Evolutionary conservation across 2,329 filamentous ascomycete genomes (phyloP).

Genomic region (Ceratocystis colombiana): DNA sequence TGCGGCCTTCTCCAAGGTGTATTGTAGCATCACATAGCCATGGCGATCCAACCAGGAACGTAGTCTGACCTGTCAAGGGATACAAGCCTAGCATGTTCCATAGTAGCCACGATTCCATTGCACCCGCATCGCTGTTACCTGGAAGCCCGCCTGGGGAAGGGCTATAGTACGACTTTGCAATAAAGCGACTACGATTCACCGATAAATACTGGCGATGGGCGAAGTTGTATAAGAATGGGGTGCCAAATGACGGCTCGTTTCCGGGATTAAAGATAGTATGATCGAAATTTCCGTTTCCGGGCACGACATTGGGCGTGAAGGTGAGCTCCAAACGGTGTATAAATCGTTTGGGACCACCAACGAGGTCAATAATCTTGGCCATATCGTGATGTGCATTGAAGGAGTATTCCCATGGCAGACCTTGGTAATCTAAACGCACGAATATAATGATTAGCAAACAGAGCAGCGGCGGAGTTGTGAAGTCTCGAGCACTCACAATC

Average conservation of each 20-base stretch:
- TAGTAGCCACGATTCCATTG: slow-evolving; percentile 60
- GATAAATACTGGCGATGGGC: slow-evolving; percentile 51
- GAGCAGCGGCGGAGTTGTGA: background rate
- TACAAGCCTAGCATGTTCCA: slow-evolving; percentile 62
- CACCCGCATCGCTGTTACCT: slow-evolving; percentile 61
- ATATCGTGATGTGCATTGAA: slow-evolving; percentile 65
- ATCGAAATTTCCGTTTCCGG: slow-evolving; percentile 37
- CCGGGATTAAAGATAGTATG: slow-evolving; percentile 56
- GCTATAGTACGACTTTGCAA: slow-evolving; percentile 51
- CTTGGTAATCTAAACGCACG: slow-evolving; percentile 42
- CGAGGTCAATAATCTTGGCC: slow-evolving; percentile 41
- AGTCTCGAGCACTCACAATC: slow-evolving; percentile 33
- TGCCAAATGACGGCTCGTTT: slow-evolving; percentile 57
- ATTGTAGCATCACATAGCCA: slow-evolving; percentile 54
- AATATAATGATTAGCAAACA: background rate
- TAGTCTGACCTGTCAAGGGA: slow-evolving; percentile 57
- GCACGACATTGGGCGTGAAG: slow-evolving; percentile 43
- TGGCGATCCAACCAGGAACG: slow-evolving; percentile 54
- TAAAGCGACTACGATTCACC: slow-evolving; percentile 47
- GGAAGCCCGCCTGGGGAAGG: slow-evolving; percentile 49
- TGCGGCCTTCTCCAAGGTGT: slow-evolving; percentile 45
- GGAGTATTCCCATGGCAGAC: slow-evolving; percentile 53
- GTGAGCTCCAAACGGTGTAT: slow-evolving; percentile 50
- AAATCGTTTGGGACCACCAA: slow-evolving; percentile 48
- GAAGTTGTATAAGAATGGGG: slow-evolving; percentile 61